Conservation (phyloP, 192 early-diverging fungal genomes). For the Lobosporangium transversale region DNA sequence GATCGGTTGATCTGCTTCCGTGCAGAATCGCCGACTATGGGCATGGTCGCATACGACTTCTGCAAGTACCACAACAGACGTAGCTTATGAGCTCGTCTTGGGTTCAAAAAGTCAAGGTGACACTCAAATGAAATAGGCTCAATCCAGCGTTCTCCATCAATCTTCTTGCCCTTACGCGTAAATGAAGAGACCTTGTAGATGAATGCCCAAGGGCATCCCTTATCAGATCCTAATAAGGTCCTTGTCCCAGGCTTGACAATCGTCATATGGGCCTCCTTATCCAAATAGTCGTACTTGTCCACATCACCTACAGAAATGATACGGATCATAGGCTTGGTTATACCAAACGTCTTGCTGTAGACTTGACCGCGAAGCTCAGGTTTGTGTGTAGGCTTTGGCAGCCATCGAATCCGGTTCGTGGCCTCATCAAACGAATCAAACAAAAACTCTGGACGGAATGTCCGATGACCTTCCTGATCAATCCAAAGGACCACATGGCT, state of each 20-base stretch:
- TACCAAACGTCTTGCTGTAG: constrained; percentile 57
- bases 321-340: constrained; percentile 48
- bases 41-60: constrained; percentile 34
- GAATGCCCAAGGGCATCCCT: constrained; percentile 51
- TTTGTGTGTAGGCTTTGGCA: constrained; percentile 20
- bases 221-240: constrained; percentile 52
- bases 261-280: constrained; percentile 54
- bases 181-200: constrained; percentile 55
- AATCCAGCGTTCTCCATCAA: constrained; percentile 53
- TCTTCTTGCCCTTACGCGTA: constrained; percentile 52
- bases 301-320: constrained; percentile 55
- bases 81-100: constrained; percentile 49
- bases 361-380: constrained; percentile 42
- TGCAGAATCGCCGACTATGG: constrained; percentile 16
- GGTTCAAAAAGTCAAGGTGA: constrained; percentile 55
- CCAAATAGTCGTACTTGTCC: constrained; percentile 55
- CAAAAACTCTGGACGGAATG: constrained; percentile 51
- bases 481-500: constrained; percentile 53
- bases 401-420: constrained; percentile 52
- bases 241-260: constrained; percentile 50
- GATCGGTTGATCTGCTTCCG: constrained; percentile 30
- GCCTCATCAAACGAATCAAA: constrained; percentile 56
- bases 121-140: constrained; percentile 55
- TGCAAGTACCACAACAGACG: constrained; percentile 44
- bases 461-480: constrained; percentile 55